Percentiles rank a stretch among this genome's conserved stretches.
These are phyloP conservation scores for Phytophthora megakarya DNA, from an alignment of 352 stramenopile species.

Conservation along the genomic window DNA sequence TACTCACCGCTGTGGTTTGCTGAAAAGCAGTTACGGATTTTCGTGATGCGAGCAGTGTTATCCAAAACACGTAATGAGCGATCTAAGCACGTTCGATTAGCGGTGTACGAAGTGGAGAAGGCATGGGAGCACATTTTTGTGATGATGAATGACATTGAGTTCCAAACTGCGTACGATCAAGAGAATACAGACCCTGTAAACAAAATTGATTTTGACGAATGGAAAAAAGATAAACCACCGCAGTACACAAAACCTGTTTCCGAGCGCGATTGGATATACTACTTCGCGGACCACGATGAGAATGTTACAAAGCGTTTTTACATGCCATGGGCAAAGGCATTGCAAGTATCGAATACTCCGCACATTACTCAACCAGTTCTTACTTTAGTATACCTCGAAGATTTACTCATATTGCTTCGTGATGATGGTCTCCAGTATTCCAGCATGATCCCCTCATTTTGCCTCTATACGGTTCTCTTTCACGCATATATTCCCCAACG, in stretches of 20 bases:
- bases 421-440: conserved; percentile 35
- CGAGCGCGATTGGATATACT: conserved; percentile 49
- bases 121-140: conserved; percentile 61
- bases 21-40: conserved; percentile 65
- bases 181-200: conserved; percentile 15
- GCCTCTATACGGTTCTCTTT: conserved; percentile 62
- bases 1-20: conserved; percentile 54
- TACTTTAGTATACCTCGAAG: conserved; percentile 51
- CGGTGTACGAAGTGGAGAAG: conserved; percentile 48
- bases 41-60: conserved; percentile 48
- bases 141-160: conserved; percentile 48
- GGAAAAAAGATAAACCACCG: conserved; percentile 45
- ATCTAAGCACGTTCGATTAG: conserved; percentile 36
- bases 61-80: conserved; percentile 41
- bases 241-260: conserved; percentile 34
- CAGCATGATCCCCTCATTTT: conserved; percentile 47
- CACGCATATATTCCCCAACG: conserved; percentile 39
- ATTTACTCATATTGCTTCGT: conserved; percentile 46
- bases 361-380: conserved; percentile 60
- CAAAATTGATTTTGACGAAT: conserved; percentile 58
- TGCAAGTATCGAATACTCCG: conserved; percentile 5
- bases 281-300: conserved; percentile 52
- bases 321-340: conserved; percentile 44
- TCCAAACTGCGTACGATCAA: conserved; percentile 41
- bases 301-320: conserved; percentile 53